Evolutionary conservation across 306 rosid genomes (phyloP).

Genomic region (barrel medic (Medicago truncatula)): DNA sequence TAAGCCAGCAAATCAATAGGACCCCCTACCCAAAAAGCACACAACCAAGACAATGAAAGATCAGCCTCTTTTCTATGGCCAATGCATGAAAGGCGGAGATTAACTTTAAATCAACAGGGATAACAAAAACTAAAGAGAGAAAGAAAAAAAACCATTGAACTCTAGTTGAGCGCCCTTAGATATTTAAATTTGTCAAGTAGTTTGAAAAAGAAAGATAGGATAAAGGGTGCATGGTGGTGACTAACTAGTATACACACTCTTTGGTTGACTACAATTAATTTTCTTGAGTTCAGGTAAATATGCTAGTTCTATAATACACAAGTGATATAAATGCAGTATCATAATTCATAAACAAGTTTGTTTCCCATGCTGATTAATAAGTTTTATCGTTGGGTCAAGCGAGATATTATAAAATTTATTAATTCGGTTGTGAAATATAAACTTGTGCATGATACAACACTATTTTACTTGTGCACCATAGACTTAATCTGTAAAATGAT

Average conservation of each 20-base stretch:
- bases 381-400: too few relatives aligned
- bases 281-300: too few relatives aligned
- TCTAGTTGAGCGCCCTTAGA: neutral
- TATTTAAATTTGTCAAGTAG: constrained; percentile 16
- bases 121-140: neutral
- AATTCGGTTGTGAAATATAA: too few relatives aligned
- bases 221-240: neutral
- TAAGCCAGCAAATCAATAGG: constrained; percentile 33
- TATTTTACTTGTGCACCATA: too few relatives aligned
- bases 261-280: neutral
- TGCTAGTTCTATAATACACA: too few relatives aligned
- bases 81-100: constrained; percentile 46
- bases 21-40: constrained; percentile 51
- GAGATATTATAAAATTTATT: too few relatives aligned
- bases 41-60: constrained; percentile 39
- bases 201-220: neutral
- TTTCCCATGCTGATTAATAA: too few relatives aligned
- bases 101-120: neutral
- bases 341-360: too few relatives aligned
- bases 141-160: neutral
- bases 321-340: too few relatives aligned
- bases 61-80: constrained; percentile 46
- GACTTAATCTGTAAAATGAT: too few relatives aligned
- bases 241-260: too few relatives aligned
- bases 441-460: too few relatives aligned